Evolutionary conservation across 2,329 filamentous ascomycete genomes (phyloP).

Genomic region (Aspergillus sp.): DNA sequence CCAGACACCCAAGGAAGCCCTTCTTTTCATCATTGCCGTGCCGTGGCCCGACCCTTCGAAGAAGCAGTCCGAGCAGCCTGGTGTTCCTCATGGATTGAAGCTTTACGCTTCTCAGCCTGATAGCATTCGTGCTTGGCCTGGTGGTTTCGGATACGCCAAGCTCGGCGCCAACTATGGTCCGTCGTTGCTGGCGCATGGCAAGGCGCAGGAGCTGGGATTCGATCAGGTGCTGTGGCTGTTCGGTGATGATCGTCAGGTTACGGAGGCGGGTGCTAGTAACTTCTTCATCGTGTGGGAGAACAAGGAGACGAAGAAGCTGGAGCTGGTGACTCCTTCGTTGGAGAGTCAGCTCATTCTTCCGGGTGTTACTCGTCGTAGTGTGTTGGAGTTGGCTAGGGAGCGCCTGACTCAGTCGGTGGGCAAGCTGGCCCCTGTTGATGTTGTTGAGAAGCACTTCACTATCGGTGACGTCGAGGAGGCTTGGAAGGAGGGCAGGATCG

Average conservation of each 20-base stretch:
- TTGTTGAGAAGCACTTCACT: constrained; percentile 80
- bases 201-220: constrained; percentile 72
- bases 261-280: constrained; percentile 88
- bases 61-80: constrained; percentile 25
- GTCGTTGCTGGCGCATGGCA: constrained; percentile 72
- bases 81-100: constrained; percentile 51
- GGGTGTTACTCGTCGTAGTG: constrained; percentile 81
- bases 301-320: constrained; percentile 57
- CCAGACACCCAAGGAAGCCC: constrained; percentile 75
- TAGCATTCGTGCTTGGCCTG: constrained; percentile 87
- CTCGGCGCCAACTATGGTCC: constrained; percentile 94
- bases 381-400: constrained; percentile 70
- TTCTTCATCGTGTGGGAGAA: constrained; percentile 80
- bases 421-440: constrained; percentile 68
- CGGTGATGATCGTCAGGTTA: constrained; percentile 73
- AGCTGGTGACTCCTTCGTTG: constrained; percentile 81
- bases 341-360: constrained; percentile 82
- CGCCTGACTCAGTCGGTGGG: constrained; percentile 54
- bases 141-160: constrained; percentile 89
- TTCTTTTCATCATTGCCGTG: constrained; percentile 78
- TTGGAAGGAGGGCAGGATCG: constrained; percentile 69
- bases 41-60: constrained; percentile 38
- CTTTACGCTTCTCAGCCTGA: constrained; percentile 79
- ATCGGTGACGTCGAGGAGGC: constrained; percentile 77
- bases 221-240: constrained; percentile 96